Conservation (phyloP, 192 early-diverging fungal species). For the Entophlyctis helioformis region DNA sequence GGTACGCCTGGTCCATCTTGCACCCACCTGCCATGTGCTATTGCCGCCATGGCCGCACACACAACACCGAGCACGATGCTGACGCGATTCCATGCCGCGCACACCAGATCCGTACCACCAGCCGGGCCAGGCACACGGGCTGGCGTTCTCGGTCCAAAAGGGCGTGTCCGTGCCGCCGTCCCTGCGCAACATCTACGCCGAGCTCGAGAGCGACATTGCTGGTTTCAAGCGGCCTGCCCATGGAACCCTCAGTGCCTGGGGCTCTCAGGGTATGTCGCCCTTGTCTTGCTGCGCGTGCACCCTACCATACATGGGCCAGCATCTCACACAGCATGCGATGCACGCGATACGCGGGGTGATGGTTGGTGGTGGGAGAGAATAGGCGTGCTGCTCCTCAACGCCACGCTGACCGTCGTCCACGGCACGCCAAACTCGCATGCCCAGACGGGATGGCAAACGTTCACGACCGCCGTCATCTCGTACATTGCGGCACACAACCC, state of each 20-base stretch:
- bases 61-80: background rate
- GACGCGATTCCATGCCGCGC: background rate
- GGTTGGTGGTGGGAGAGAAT: too few species aligned
- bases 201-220: constrained; percentile 58
- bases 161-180: constrained; percentile 73
- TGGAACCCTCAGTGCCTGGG: constrained; percentile 36
- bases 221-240: constrained; percentile 58
- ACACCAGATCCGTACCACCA: constrained; percentile 68
- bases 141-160: constrained; percentile 81
- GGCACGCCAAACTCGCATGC: constrained; percentile 73
- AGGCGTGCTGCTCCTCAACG: constrained; percentile 85
- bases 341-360: too few species aligned
- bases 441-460: constrained; percentile 69
- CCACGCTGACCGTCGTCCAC: constrained; percentile 72
- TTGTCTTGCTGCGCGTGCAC: too few species aligned
- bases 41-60: too few species aligned
- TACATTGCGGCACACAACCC: constrained; percentile 47
- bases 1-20: constrained; percentile 28
- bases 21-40: background rate
- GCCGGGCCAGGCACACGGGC: constrained; percentile 67
- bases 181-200: constrained; percentile 83
- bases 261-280: constrained; percentile 16
- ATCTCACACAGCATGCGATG: too few species aligned
- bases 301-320: too few species aligned
- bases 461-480: constrained; percentile 74